Conservation (phyloP, 805 yeast species). For the Cyberlindnera mrakii region DNA sequence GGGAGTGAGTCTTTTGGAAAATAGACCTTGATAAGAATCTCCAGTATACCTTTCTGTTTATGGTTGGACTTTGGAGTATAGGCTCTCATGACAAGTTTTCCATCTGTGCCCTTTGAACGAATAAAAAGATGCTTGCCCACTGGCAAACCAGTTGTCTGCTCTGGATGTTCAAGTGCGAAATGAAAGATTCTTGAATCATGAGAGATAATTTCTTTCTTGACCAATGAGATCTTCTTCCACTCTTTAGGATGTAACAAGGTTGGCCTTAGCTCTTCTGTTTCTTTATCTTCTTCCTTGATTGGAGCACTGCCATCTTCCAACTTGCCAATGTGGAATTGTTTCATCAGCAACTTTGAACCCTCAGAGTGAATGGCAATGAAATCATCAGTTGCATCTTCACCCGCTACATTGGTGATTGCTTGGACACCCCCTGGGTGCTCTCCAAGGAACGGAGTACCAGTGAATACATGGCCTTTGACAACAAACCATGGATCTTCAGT, state of each 20-base stretch:
- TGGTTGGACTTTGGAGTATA: slow-evolving; percentile 29
- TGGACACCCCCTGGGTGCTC: slow-evolving; percentile 29
- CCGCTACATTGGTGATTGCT: slow-evolving; percentile 22
- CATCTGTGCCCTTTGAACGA: slow-evolving; percentile 21
- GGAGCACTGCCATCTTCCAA: slow-evolving; percentile 4
- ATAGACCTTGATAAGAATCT: slow-evolving; percentile 28
- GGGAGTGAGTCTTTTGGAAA: slow-evolving; percentile 25
- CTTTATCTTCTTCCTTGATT: background rate
- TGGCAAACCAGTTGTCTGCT: slow-evolving; percentile 28
- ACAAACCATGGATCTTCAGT: slow-evolving; percentile 13
- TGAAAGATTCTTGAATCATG: slow-evolving; percentile 26
- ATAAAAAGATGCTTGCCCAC: slow-evolving; percentile 29
- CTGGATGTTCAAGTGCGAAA: slow-evolving; percentile 24
- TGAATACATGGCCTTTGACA: slow-evolving; percentile 34
- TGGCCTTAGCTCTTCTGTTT: slow-evolving; percentile 3
- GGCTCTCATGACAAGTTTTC: slow-evolving; percentile 27
- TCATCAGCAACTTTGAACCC: slow-evolving; percentile 22
- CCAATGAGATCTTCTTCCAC: slow-evolving; percentile 24
- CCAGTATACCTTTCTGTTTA: slow-evolving; percentile 23
- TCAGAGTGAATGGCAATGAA: slow-evolving; percentile 31
- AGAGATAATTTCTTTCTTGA: slow-evolving; percentile 21
- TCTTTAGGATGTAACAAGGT: slow-evolving; percentile 25
- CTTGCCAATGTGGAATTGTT: slow-evolving; percentile 24
- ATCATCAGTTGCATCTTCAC: slow-evolving; percentile 27
- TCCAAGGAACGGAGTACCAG: slow-evolving; percentile 28